These are phyloP conservation scores for Avena eriantha DNA, from an alignment of 176 grass and related monocot species.

Conservation along the genomic window DNA sequence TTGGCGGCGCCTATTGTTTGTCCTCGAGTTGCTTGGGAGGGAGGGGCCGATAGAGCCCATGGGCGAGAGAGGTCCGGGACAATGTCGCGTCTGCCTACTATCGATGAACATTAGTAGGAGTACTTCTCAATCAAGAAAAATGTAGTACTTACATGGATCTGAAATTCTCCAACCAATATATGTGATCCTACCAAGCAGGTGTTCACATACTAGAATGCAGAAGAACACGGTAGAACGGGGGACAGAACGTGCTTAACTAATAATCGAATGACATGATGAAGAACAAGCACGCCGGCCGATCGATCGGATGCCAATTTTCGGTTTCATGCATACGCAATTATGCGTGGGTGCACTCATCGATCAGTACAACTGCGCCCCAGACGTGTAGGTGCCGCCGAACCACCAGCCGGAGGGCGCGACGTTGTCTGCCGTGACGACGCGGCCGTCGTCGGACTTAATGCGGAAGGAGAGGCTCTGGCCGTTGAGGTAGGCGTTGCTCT, in stretches of 20 bases:
- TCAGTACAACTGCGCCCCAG: slow-evolving; percentile 40
- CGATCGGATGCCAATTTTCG: not conserved
- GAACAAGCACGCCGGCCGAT: not conserved
- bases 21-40: too few relatives aligned
- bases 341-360: not conserved
- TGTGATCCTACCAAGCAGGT: too few relatives aligned
- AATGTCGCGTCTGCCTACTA: too few relatives aligned
- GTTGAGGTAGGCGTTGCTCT: slow-evolving; percentile 47
- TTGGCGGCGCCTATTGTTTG: too few relatives aligned
- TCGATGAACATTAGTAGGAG: too few relatives aligned
- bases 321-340: not conserved
- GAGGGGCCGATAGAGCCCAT: too few relatives aligned
- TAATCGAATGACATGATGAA: not conserved
- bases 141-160: too few relatives aligned
- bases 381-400: slow-evolving; percentile 61
- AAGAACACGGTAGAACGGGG: too few relatives aligned
- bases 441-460: slow-evolving; percentile 52
- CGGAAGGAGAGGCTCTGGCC: slow-evolving; percentile 59
- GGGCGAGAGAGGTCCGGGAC: too few relatives aligned
- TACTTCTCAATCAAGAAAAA: too few relatives aligned
- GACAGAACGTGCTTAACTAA: not conserved
- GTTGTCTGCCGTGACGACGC: slow-evolving; percentile 46
- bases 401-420: slow-evolving; percentile 61
- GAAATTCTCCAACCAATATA: too few relatives aligned
- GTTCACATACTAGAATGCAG: not conserved